Percentiles rank a stretch among this genome's conserved stretches.
phyloP scores from a whole-genome alignment of 257 asterid species.

The Solanum arcanum region DNA sequence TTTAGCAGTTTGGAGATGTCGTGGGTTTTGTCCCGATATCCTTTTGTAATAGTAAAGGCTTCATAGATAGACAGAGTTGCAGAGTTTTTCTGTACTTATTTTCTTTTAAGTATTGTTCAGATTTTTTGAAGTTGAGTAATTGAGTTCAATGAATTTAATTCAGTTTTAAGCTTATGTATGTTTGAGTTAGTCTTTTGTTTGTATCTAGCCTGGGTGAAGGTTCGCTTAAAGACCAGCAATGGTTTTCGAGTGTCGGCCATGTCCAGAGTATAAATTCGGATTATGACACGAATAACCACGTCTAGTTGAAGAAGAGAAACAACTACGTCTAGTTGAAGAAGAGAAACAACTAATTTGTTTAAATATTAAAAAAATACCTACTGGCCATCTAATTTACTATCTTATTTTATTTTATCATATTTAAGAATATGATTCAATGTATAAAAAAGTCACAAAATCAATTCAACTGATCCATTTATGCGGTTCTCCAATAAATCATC shows the following conservation, averaged over 20 bases:
- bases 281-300: too few relatives aligned
- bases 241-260: too few relatives aligned
- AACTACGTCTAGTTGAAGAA: neutral
- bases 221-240: too few relatives aligned
- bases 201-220: too few relatives aligned
- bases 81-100: neutral
- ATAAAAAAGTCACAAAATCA: neutral
- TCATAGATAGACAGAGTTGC: neutral
- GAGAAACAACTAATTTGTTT: neutral
- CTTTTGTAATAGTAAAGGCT: neutral
- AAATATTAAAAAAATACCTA: neutral
- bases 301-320: neutral
- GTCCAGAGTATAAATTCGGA: too few relatives aligned
- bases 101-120: neutral
- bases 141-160: neutral
- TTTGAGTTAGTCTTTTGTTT: too few relatives aligned
- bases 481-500: neutral
- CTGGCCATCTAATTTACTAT: neutral
- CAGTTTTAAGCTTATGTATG: too few relatives aligned
- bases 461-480: neutral
- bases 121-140: neutral
- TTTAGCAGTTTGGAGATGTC: neutral
- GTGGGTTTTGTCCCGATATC: neutral
- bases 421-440: neutral
- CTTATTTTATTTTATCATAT: neutral